These are phyloP conservation scores for Crataegus laevigata DNA, from an alignment of 306 rosid species.

Conservation along the genomic window DNA sequence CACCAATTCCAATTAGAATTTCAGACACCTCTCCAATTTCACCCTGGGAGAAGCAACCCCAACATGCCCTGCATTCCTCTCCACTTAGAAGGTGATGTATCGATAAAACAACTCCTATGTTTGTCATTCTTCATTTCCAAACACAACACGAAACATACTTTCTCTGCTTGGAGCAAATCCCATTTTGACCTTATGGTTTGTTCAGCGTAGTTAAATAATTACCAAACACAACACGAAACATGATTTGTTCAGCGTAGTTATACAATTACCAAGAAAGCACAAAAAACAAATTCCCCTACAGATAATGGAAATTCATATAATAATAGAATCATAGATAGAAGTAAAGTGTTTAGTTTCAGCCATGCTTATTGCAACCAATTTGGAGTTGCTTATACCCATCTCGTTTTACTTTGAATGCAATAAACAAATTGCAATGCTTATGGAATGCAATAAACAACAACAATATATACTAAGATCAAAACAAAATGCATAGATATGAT, in stretches of 20 bases:
- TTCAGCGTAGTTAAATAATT: too few species aligned
- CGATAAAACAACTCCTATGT: neutral
- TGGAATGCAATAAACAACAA: neutral
- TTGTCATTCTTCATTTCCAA: neutral
- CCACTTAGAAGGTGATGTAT: neutral
- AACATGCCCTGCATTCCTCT: neutral
- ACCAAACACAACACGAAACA: too few species aligned
- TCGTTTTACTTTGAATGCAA: neutral
- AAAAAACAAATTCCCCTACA: neutral
- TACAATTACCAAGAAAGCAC: neutral
- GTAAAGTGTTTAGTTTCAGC: neutral
- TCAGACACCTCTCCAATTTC: neutral
- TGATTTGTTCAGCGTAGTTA: too few species aligned
- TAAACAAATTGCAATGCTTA: neutral
- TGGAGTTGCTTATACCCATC: neutral
- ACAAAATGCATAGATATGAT: neutral
- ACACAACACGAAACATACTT: neutral
- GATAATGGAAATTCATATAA: neutral
- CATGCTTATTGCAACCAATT: conserved; percentile 8
- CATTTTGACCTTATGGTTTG: neutral
- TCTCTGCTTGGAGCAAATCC: neutral
- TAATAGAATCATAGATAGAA: neutral
- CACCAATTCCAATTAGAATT: neutral
- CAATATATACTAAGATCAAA: neutral
- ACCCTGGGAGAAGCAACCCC: neutral